Base-by-base conservation (phyloP, 2,329 filamentous ascomycete genomes). In the Venturia nashicola region DNA sequence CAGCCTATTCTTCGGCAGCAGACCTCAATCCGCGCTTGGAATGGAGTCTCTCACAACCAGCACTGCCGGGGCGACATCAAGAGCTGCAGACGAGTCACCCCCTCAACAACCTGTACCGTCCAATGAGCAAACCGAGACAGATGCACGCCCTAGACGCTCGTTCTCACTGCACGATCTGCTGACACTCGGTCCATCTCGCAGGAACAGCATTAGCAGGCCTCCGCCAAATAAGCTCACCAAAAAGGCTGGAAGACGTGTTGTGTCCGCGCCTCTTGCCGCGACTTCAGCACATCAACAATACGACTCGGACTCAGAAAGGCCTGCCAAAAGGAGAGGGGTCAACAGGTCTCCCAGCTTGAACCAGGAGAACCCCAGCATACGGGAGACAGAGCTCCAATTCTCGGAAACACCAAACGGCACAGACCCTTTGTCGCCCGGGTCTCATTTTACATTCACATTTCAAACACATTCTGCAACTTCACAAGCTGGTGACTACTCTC, bases 121-220 rank as follows among this genome's bases (percentile, higher is more conserved):
- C 11, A 60, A 2, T 40, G 40, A 51, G 14, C 20, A 32, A 12
- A 36, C 23, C 18, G 20, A 42, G 18, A 60, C 18, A 3, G 39
- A 60, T 32, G 55, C 18, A 9, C 71, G 71, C 65, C 72, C 76
- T 23, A 73, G 76, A 64, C 76, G 78, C 62, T 81, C 80, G 65
- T 82, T 82, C 73, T 82, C 80, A 34, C 75, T 82, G 64, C 73
- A 74, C 62, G 77, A 65, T 32, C 54, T 65, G 12, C 51, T 65
- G 20, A 34, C 64, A 16, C 36, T 27, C 5, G 44, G 62, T 32
- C 60, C 65, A 42, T 65, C 63, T 61, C 57, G 59, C 40, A 62
- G 16, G 11, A 43, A 39, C 14, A 39, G 23, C 36, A 44, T 23
- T 16, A 23, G 20, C 20, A 62, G 43, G 32, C 43, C 61, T 23